Percentiles rank a stretch among this genome's conserved stretches.
phyloP scores from a whole-genome alignment of 306 rosid genomes.

The Sesbania bispinosa region DNA sequence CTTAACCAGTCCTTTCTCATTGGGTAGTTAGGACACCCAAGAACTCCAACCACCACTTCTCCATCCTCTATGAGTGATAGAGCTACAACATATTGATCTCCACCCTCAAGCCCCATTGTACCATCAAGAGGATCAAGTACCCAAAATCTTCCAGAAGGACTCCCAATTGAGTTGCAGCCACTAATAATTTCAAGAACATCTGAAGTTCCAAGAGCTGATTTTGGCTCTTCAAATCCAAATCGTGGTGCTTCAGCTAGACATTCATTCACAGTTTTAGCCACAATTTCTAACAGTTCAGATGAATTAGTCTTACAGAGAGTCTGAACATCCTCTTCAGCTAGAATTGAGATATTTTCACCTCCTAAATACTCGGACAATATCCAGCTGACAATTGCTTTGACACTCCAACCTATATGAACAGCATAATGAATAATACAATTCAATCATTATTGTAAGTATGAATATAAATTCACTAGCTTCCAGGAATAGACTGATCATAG shows the following conservation, averaged over 20 bases:
- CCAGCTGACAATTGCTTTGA: constrained; percentile 87
- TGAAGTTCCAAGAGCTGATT: constrained; percentile 49
- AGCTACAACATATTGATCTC: constrained; percentile 83
- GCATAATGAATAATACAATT: constrained; percentile 12
- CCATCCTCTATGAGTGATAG: constrained; percentile 82
- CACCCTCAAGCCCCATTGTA: constrained; percentile 56
- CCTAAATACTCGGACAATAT: constrained; percentile 53
- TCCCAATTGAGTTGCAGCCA: constrained; percentile 60
- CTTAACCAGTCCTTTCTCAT: constrained; percentile 83
- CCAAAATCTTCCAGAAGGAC: constrained; percentile 72
- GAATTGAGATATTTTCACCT: constrained; percentile 61
- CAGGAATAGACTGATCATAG: not conserved
- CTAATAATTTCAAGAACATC: constrained; percentile 75
- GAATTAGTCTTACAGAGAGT: constrained; percentile 54
- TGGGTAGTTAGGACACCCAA: constrained; percentile 95
- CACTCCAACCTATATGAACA: constrained; percentile 73
- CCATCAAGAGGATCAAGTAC: constrained; percentile 75
- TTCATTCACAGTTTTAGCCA: constrained; percentile 67
- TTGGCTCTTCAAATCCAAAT: constrained; percentile 64
- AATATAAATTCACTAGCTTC: no score
- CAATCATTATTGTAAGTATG: constrained; percentile 2
- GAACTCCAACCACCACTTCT: constrained; percentile 78
- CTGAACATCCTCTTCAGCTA: constrained; percentile 69
- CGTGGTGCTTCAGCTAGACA: constrained; percentile 63
- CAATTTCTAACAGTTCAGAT: constrained; percentile 54